Evolutionary conservation across 805 yeast species (phyloP).

Genomic region (Monosporozyma siamensis): DNA sequence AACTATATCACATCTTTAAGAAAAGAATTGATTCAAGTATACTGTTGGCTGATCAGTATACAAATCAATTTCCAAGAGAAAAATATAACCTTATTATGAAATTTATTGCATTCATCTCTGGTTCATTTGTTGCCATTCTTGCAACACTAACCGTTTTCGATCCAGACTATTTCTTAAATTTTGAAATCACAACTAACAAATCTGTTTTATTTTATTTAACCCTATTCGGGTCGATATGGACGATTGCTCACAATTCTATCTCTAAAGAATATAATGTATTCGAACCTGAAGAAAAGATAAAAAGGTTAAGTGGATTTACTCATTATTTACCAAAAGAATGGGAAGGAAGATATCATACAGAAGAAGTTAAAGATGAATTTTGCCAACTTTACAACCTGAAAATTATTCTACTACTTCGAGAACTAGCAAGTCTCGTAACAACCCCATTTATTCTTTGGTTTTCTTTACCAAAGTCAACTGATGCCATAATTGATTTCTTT

Average conservation of each 20-base stretch:
- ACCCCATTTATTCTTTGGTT: slow-evolving; percentile 90
- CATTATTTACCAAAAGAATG: slow-evolving; percentile 84
- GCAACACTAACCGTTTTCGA: slow-evolving; percentile 71
- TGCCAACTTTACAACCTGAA: slow-evolving; percentile 69
- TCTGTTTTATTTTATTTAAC: slow-evolving; percentile 84
- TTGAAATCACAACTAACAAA: slow-evolving; percentile 74
- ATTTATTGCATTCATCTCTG: slow-evolving; percentile 66
- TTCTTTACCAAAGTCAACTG: slow-evolving; percentile 63
- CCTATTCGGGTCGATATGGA: slow-evolving; percentile 79
- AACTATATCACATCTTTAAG: slow-evolving; percentile 78
- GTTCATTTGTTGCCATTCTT: slow-evolving; percentile 82
- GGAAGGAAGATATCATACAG: slow-evolving; percentile 80
- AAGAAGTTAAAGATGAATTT: slow-evolving; percentile 74
- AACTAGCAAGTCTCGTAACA: slow-evolving; percentile 68
- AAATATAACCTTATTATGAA: slow-evolving; percentile 44
- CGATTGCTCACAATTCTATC: slow-evolving; percentile 64
- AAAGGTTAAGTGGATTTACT: slow-evolving; percentile 74
- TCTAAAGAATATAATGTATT: slow-evolving; percentile 63
- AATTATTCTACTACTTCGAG: slow-evolving; percentile 60
- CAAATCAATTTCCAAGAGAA: slow-evolving; percentile 88
- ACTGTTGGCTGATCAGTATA: slow-evolving; percentile 71
- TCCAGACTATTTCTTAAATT: slow-evolving; percentile 82
- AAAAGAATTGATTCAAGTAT: slow-evolving; percentile 69
- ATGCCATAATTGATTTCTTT: slow-evolving; percentile 78
- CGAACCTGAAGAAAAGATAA: slow-evolving; percentile 84